A percentile compares a stretch with the other conserved stretches of the same genome.
Conservation (phyloP, 805 yeast genomes). For the Wickerhamiella alocasiicola region DNA sequence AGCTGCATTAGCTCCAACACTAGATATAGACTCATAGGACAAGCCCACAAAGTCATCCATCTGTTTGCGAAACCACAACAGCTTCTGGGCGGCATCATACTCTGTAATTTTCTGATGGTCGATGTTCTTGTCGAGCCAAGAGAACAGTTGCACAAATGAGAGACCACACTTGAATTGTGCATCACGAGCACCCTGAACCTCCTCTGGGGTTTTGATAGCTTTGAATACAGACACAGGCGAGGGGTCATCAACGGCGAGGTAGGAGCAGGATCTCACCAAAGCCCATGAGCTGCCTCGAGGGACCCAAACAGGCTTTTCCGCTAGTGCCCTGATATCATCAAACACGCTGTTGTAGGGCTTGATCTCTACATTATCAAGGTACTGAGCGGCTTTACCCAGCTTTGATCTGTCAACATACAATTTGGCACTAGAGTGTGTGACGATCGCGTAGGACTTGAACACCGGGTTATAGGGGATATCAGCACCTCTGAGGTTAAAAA, state of each 20-base stretch:
- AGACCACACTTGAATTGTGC: conserved; percentile 82
- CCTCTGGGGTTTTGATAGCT: conserved; percentile 61
- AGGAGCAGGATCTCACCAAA: conserved; percentile 38
- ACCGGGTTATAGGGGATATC: conserved; percentile 83
- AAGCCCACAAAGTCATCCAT: conserved; percentile 38
- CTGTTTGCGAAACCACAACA: conserved; percentile 32
- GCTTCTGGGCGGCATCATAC: conserved; percentile 43
- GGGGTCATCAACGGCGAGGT: conserved; percentile 31
- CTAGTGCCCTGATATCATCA: conserved; percentile 32
- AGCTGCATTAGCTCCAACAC: conserved; percentile 68
- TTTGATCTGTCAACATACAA: conserved; percentile 45
- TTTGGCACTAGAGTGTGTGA: conserved; percentile 31
- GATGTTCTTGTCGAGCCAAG: conserved; percentile 69
- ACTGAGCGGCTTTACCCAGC: conserved; percentile 30
- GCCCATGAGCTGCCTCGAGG: conserved; percentile 60
- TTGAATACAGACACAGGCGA: conserved; percentile 60
- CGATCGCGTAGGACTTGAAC: conserved; percentile 56
- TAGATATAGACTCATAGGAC: conserved; percentile 62
- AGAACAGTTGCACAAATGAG: conserved; percentile 57
- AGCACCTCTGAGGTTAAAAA: conserved; percentile 68
- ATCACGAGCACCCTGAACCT: conserved; percentile 52
- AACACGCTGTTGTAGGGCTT: conserved; percentile 48
- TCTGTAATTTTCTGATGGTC: conserved; percentile 38
- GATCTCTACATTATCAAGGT: conserved; percentile 37
- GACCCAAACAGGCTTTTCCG: conserved; percentile 30